Evolutionary conservation across 768 basidiomycete genomes (phyloP), one percentile per base, ranked within the genome.

Genomic region (Pisolithus sp.): DNA sequence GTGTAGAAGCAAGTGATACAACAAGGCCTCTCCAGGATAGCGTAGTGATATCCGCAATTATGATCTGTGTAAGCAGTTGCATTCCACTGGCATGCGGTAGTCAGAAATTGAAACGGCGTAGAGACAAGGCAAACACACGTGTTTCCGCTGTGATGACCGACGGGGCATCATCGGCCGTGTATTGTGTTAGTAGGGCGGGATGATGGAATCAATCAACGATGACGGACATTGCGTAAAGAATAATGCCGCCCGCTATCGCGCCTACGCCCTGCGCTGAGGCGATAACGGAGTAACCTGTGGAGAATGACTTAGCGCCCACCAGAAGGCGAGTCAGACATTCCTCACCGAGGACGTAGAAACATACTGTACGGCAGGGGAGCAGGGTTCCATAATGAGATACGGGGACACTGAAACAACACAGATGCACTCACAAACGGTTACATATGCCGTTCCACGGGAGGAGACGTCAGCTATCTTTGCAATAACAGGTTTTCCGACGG

Each of bases 391-490:
- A 6, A 17, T 20, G 20, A 50, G 21, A 41, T 12, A 44, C 5
- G 23, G 15, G 24, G 17, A 3, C 9, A 4, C 1, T 7, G 7
- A 40, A 4, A 61, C 79, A 85, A 1, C 82, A 79, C 44, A 72
- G 72, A 54, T 84, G 73, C 30, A 83, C 84, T 9, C 76, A 68
- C 34, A 13, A 15, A 34, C 34, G 12, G 34, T 34, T 34, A 76
- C 68, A 60, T 81, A 88, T 1, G 85, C 82, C 39, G 73, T 74
- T 18, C 81, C 83, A 58, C 87, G 76, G 21, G 86, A 86, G 13
- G 78, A 70, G 4, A 83, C 78, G 62, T 87, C 85, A 18, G 83
- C 78, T 42, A 85, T 61, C 65, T 86, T 86, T 5, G 85, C 84
- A 55, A 85, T 78, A 47, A 83, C 69, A 3, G 85, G 85, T 66